Percentiles rank a stretch among this genome's conserved stretches.
These are phyloP conservation scores for Luffa aegyptiaca DNA, from an alignment of 306 rosid species.

Conservation along the genomic window DNA sequence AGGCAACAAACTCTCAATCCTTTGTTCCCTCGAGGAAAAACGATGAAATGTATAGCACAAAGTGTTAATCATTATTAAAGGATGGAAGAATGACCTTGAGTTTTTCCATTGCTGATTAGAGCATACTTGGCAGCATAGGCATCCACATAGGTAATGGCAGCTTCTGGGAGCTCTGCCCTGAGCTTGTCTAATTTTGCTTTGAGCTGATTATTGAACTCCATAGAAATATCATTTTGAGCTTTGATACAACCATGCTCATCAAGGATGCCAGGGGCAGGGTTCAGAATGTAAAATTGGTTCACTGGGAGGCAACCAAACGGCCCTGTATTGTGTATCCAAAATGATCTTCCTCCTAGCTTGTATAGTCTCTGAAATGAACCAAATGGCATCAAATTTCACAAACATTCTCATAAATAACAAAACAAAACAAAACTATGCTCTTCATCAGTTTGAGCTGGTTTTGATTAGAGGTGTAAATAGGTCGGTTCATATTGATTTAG, in stretches of 20 bases:
- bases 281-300: slow-evolving; percentile 53
- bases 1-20: background rate
- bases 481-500: background rate
- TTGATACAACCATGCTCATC: slow-evolving; percentile 63
- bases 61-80: background rate
- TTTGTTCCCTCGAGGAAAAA: background rate
- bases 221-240: slow-evolving; percentile 56
- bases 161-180: slow-evolving; percentile 65
- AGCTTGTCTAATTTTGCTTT: slow-evolving; percentile 56
- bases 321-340: slow-evolving; percentile 94
- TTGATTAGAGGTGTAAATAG: background rate
- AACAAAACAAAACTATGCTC: background rate
- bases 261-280: slow-evolving; percentile 40
- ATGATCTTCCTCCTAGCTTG: slow-evolving; percentile 64
- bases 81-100: slow-evolving; percentile 36
- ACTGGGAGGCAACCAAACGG: slow-evolving; percentile 84
- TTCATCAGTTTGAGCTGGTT: background rate
- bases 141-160: slow-evolving; percentile 80
- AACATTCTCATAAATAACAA: background rate
- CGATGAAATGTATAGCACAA: background rate
- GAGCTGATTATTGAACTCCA: slow-evolving; percentile 61
- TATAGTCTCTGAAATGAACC: slow-evolving; percentile 41
- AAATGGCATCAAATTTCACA: background rate
- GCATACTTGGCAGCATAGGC: slow-evolving; percentile 69
- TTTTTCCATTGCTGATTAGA: slow-evolving; percentile 58